phyloP scores from a whole-genome alignment of 2,329 filamentous ascomycete genomes.

The Camptophora hylomeconis region DNA sequence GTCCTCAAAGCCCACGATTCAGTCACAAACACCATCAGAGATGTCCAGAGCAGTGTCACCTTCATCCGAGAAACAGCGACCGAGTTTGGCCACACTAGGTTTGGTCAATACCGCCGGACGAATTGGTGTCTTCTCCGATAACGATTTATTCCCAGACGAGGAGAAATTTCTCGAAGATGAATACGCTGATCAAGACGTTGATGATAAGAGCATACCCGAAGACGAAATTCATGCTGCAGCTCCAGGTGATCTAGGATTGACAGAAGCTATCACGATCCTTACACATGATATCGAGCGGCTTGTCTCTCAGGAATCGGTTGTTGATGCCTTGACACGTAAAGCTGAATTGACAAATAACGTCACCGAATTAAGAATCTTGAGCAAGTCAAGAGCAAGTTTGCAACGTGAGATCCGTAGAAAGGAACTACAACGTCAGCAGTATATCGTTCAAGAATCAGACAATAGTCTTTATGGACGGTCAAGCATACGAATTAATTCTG shows the following conservation, averaged over 20 bases:
- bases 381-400: conserved; percentile 86
- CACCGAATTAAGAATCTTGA: conserved; percentile 78
- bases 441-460: conserved; percentile 93
- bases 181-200: conserved; percentile 55
- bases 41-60: conserved; percentile 31
- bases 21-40: conserved; percentile 50
- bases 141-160: conserved; percentile 86
- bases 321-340: conserved; percentile 84
- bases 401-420: conserved; percentile 87
- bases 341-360: conserved; percentile 96
- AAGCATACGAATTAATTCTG: conserved; percentile 76
- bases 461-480: conserved; percentile 92
- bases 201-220: conserved; percentile 41
- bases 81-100: conserved; percentile 80
- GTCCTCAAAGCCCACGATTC: conserved; percentile 17
- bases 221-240: conserved; percentile 90
- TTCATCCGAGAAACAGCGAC: conserved; percentile 47
- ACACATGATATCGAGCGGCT: conserved; percentile 84
- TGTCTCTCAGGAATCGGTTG: conserved; percentile 72
- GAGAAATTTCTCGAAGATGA: conserved; percentile 77
- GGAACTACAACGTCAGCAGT: conserved; percentile 91
- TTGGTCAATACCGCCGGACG: conserved; percentile 77
- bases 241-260: conserved; percentile 82
- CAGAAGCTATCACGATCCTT: conserved; percentile 82
- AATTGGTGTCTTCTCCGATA: conserved; percentile 79